Percentiles rank a stretch among this genome's conserved stretches.
Conservation (phyloP, 805 yeast species). For the Lipomyces spencermartinsiae region DNA sequence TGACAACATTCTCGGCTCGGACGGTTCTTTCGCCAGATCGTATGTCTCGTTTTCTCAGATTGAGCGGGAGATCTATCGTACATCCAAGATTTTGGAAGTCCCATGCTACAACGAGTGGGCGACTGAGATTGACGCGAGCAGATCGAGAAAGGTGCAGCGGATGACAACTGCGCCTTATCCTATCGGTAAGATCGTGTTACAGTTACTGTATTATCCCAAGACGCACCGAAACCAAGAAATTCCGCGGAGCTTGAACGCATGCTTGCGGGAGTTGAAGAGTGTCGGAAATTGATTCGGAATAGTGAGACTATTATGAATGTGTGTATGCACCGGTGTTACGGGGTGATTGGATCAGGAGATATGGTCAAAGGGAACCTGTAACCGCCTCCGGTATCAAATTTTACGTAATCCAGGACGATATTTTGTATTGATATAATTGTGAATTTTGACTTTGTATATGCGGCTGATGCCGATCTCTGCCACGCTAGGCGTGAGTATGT, state of each 20-base stretch:
- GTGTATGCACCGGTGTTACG: not conserved
- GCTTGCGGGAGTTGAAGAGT: constrained; percentile 32
- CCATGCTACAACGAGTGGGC: constrained; percentile 88
- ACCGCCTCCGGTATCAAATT: not conserved
- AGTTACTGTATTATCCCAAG: constrained; percentile 74
- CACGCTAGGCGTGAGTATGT: not conserved
- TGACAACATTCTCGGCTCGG: constrained; percentile 71
- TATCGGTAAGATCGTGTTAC: constrained; percentile 70
- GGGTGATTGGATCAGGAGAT: not conserved
- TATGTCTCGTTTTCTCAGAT: constrained; percentile 67
- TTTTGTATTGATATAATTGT: not conserved
- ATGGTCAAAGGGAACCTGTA: not conserved
- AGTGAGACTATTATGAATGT: not conserved
- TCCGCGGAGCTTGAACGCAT: constrained; percentile 67
- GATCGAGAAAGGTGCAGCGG: constrained; percentile 36
- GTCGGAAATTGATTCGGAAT: not conserved
- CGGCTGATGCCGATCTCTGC: not conserved
- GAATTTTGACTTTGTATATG: not conserved
- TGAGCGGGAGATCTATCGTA: constrained; percentile 62
- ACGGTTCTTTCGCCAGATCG: constrained; percentile 88
- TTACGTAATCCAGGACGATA: not conserved
- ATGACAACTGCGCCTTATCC: constrained; percentile 57
- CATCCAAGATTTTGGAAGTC: constrained; percentile 57
- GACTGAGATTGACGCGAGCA: constrained; percentile 39
- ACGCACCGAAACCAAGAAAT: constrained; percentile 63